phyloP scores from a whole-genome alignment of 2,329 filamentous ascomycete species.

The Cladobotryum protrusum region DNA sequence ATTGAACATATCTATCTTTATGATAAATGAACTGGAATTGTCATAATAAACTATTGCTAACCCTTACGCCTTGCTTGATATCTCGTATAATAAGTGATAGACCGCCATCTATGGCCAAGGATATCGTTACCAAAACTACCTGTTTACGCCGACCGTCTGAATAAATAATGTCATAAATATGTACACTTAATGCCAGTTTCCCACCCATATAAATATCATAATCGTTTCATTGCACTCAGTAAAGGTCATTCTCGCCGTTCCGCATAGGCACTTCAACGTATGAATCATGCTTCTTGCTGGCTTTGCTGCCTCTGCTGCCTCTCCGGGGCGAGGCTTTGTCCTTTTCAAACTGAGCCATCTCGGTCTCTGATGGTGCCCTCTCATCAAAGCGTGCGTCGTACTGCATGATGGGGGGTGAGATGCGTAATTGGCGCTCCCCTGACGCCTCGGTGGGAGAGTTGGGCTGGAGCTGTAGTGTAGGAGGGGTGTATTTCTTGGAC shows the following conservation, averaged over 20 bases:
- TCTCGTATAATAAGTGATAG: constrained; percentile 6
- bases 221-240: constrained; percentile 17
- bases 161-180: background rate
- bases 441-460: constrained; percentile 21
- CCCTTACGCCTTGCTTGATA: background rate
- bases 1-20: background rate
- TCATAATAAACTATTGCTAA: background rate
- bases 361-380: constrained; percentile 3
- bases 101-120: background rate
- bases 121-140: too few species aligned
- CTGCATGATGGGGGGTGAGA: constrained; percentile 25
- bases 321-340: constrained; percentile 4
- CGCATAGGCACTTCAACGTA: constrained; percentile 26
- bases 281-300: constrained; percentile 2
- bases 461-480: constrained; percentile 4
- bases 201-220: background rate
- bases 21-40: too few species aligned
- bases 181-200: background rate
- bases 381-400: constrained; percentile 22
- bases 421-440: constrained; percentile 21
- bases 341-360: constrained; percentile 1
- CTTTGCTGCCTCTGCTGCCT: background rate
- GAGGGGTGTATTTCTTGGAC: constrained; percentile 33
- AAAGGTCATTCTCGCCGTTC: constrained; percentile 31
- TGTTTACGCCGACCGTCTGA: background rate